Conservation (phyloP, 2,329 filamentous ascomycete species). For the Pseudocercospora fuligena region DNA sequence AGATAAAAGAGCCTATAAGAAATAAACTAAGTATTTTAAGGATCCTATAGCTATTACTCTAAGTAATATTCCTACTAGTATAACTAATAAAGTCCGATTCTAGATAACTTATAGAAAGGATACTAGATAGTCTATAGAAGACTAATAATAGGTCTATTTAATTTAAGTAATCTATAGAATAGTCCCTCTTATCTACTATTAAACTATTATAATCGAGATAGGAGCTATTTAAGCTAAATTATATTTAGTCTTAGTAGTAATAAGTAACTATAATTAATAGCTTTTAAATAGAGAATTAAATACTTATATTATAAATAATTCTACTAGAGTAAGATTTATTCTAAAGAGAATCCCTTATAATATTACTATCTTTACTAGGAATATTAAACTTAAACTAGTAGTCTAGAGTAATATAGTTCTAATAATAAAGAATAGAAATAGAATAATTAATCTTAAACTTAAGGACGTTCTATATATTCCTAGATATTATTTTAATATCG, state of each 20-base stretch:
- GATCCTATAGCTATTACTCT: background rate
- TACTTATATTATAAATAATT: background rate
- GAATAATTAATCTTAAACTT: background rate
- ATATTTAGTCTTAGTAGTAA: background rate
- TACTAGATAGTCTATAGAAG: background rate
- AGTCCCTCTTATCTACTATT: background rate
- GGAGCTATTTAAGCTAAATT: background rate
- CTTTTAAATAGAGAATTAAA: background rate
- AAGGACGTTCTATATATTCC: background rate
- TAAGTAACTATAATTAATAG: background rate
- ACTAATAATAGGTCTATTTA: background rate
- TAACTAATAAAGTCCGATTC: background rate
- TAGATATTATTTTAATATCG: background rate
- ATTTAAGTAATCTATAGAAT: background rate
- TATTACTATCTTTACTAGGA: background rate
- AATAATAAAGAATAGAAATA: background rate
- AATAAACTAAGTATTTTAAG: background rate
- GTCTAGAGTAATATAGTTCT: background rate
- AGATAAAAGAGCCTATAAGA: background rate
- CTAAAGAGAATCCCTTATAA: background rate
- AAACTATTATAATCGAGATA: background rate
- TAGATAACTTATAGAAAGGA: background rate
- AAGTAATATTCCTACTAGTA: background rate
- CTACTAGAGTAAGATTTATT: background rate
- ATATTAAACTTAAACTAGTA: background rate